Evolutionary conservation across 352 stramenopile species (phyloP).

Genomic region (Globisporangium mamillatum): DNA sequence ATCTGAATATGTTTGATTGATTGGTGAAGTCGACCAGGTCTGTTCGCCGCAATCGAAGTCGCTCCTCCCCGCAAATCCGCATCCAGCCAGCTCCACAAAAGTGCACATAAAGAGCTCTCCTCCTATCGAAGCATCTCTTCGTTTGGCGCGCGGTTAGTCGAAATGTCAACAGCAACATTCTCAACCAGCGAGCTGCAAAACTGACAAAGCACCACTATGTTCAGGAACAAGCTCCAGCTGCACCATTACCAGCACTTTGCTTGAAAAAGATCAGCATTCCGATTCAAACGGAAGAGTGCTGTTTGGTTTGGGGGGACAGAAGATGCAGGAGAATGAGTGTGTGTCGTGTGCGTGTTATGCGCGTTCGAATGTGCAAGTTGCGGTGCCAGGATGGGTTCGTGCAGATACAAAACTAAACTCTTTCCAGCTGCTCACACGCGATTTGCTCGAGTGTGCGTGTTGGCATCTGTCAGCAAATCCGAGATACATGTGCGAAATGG

Average conservation of each 20-base stretch:
- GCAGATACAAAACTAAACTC: too few relatives aligned
- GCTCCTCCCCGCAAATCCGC: neutral
- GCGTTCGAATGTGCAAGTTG: too few relatives aligned
- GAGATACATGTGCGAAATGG: too few relatives aligned
- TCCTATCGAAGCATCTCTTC: neutral
- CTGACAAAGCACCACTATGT: neutral
- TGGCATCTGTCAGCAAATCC: too few relatives aligned
- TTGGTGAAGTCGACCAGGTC: neutral
- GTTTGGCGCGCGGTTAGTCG: neutral
- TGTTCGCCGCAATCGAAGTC: neutral
- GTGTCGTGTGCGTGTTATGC: too few relatives aligned
- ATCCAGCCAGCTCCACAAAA: neutral
- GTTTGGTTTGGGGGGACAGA: too few relatives aligned
- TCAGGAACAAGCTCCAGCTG: neutral
- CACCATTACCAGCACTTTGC: neutral
- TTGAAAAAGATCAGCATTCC: neutral
- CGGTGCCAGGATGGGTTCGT: too few relatives aligned
- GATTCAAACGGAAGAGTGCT: neutral
- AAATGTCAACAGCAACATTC: neutral
- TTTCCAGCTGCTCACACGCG: too few relatives aligned
- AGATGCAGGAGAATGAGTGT: too few relatives aligned
- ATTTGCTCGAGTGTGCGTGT: too few relatives aligned
- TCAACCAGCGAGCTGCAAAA: neutral
- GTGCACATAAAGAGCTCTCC: neutral
- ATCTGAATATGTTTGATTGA: too few relatives aligned